Percentiles rank a stretch among this genome's conserved stretches.
Conservation (phyloP, 1,139 yeast species). For the Sugiyamaella paludigena region DNA sequence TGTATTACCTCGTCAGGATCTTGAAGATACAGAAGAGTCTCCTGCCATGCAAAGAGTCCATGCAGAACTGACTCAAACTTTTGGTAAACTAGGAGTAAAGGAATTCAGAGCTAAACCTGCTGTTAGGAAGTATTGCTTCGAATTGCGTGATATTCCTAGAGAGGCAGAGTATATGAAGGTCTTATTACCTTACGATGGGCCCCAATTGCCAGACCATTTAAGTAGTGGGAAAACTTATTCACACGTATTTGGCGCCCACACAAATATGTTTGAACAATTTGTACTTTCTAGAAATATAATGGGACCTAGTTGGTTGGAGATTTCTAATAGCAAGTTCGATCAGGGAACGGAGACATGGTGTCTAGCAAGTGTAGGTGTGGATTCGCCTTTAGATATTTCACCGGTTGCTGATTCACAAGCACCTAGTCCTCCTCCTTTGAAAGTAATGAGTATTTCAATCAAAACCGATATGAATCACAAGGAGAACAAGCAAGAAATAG, state of each 20-base stretch:
- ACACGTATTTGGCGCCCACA: slow-evolving; percentile 75
- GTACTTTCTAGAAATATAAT: slow-evolving; percentile 77
- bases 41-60: slow-evolving; percentile 43
- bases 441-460: slow-evolving; percentile 69
- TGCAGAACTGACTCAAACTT: slow-evolving; percentile 67
- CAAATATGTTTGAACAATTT: slow-evolving; percentile 79
- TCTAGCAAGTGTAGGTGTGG: slow-evolving; percentile 53
- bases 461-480: slow-evolving; percentile 74
- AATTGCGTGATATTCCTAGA: slow-evolving; percentile 72
- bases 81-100: slow-evolving; percentile 61
- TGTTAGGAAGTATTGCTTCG: slow-evolving; percentile 83
- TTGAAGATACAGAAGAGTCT: slow-evolving; percentile 46
- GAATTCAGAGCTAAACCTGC: slow-evolving; percentile 69
- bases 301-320: slow-evolving; percentile 98
- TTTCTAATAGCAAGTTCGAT: slow-evolving; percentile 59
- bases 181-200: slow-evolving; percentile 50
- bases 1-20: slow-evolving; percentile 64
- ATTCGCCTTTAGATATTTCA: slow-evolving; percentile 52
- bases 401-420: slow-evolving; percentile 49
- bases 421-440: slow-evolving; percentile 57
- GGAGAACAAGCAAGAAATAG: slow-evolving; percentile 80
- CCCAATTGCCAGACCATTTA: slow-evolving; percentile 1
- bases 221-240: slow-evolving; percentile 67
- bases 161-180: slow-evolving; percentile 81
- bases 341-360: slow-evolving; percentile 58